Conservation (phyloP, 106 monocot species). For the Gastrodia elata region DNA sequence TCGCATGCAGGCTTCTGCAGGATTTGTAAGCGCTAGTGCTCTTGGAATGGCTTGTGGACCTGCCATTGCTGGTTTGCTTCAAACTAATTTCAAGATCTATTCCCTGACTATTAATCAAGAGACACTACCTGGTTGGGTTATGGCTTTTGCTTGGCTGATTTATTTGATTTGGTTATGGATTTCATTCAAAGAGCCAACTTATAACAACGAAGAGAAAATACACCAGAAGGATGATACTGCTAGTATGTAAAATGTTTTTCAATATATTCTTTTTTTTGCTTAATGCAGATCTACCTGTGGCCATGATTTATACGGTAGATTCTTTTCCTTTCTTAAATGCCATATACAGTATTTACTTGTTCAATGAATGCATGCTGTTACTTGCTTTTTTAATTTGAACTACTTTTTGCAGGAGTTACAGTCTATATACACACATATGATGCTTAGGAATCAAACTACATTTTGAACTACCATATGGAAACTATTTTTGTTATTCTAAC, state of each 20-base stretch:
- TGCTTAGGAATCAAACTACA: no score
- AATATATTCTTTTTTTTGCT: not conserved
- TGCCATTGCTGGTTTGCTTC: constrained; percentile 90
- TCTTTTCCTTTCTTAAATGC: not conserved
- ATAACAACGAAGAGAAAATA: constrained; percentile 25
- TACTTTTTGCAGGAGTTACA: not conserved
- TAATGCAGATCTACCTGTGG: not conserved
- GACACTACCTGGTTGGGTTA: constrained; percentile 96
- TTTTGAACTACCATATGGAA: no score
- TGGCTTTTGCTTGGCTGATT: constrained; percentile 79
- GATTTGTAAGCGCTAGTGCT: constrained; percentile 97
- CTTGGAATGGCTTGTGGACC: constrained; percentile 99
- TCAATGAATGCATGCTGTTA: no score
- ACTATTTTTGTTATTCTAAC: no score
- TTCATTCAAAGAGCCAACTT: constrained; percentile 76
- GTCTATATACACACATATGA: not conserved
- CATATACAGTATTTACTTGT: no score
- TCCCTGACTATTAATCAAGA: constrained; percentile 62
- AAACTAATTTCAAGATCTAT: constrained; percentile 75
- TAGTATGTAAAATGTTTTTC: constrained; percentile 28
- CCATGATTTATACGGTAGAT: not conserved
- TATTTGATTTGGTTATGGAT: constrained; percentile 72
- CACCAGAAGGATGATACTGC: constrained; percentile 19
- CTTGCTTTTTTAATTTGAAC: not conserved
- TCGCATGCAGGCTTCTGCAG: constrained; percentile 93